phyloP scores from a whole-genome alignment of 2,329 filamentous ascomycete species.

The Plectosphaerella cucumerina region DNA sequence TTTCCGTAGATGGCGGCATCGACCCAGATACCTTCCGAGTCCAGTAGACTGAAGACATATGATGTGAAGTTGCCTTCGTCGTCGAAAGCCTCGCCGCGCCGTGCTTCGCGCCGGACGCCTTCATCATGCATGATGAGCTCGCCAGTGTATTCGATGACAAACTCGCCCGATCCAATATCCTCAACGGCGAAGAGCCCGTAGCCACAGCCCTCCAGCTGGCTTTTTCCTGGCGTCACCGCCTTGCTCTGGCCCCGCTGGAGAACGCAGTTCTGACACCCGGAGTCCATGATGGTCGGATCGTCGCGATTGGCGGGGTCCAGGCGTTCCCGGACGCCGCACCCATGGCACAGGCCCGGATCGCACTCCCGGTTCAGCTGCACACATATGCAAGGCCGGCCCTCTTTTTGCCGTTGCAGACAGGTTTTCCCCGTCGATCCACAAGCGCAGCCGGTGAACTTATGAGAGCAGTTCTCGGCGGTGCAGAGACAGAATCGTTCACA shows the following conservation, averaged over 20 bases:
- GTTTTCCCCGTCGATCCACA: conserved; percentile 59
- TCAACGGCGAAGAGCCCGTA: conserved; percentile 74
- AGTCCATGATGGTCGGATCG: conserved; percentile 49
- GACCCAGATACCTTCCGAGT: conserved; percentile 61
- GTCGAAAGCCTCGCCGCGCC: conserved; percentile 57
- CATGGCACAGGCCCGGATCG: conserved; percentile 69
- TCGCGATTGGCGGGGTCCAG: conserved; percentile 66
- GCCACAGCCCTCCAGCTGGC: conserved; percentile 62
- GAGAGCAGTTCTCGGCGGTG: conserved; percentile 52
- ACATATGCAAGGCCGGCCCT: conserved; percentile 62
- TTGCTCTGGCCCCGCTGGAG: conserved; percentile 66
- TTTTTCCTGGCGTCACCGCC: conserved; percentile 64
- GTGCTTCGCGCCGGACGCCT: conserved; percentile 61
- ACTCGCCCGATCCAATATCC: conserved; percentile 63
- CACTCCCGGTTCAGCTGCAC: conserved; percentile 72
- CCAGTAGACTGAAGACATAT: conserved; percentile 59
- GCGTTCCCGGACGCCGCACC: conserved; percentile 65
- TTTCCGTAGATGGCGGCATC: conserved; percentile 77
- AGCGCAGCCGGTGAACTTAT: conserved; percentile 63
- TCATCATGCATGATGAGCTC: conserved; percentile 71
- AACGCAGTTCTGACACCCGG: conserved; percentile 66
- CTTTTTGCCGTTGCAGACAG: conserved; percentile 52
- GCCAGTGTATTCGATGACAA: conserved; percentile 76
- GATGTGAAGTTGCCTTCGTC: conserved; percentile 57
- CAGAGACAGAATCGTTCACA: conserved; percentile 73